phyloP scores from a whole-genome alignment of 441 rosid genomes.

The Sinapis alba region DNA sequence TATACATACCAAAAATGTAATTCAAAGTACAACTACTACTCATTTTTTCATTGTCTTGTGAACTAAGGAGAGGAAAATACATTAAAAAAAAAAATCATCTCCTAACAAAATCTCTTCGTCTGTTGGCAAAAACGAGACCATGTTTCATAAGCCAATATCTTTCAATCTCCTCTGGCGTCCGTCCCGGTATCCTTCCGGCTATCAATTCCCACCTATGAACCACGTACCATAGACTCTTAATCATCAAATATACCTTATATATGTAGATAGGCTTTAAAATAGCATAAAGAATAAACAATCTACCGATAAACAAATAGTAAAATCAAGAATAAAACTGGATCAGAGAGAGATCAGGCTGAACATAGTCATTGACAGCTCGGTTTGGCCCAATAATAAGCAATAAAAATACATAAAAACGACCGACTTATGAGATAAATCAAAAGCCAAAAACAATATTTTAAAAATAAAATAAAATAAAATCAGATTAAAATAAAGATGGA shows the following conservation, averaged over 20 bases:
- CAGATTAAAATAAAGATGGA: not conserved
- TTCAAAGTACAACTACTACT: slow-evolving; percentile 4
- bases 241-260: not conserved
- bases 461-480: not conserved
- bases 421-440: not conserved
- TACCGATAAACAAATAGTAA: not conserved
- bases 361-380: not conserved
- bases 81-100: slow-evolving; percentile 17
- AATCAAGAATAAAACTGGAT: not conserved
- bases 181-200: slow-evolving; percentile 85
- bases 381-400: not conserved
- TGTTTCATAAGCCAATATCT: slow-evolving; percentile 95
- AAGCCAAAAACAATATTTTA: not conserved
- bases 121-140: slow-evolving; percentile 54
- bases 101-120: slow-evolving; percentile 44
- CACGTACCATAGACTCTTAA: not conserved
- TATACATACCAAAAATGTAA: slow-evolving; percentile 32
- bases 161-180: slow-evolving; percentile 89
- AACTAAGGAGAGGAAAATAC: not conserved
- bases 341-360: not conserved
- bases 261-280: not conserved
- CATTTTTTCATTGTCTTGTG: not conserved
- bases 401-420: not conserved
- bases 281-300: too few relatives aligned
- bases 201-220: slow-evolving; percentile 77